Base-by-base conservation (phyloP, 1,139 yeast genomes). In the Saccharomyces pastorianus region DNA sequence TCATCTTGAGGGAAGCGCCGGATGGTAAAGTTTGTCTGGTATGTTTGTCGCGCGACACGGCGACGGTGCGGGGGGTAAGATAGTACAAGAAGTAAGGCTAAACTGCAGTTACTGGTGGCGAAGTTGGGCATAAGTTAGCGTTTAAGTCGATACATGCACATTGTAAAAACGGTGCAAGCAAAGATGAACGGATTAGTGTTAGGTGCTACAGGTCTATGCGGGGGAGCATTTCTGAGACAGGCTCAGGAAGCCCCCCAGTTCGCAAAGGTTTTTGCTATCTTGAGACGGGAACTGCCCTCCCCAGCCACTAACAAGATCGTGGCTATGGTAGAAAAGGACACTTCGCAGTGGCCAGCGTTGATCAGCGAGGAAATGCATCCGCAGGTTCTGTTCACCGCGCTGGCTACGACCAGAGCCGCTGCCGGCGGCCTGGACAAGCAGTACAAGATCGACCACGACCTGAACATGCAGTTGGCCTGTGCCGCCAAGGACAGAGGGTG, bases 371-470 rank as follows among this genome's bases (percentile, higher is more conserved):
- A 61, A 28, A 47, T 57, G 3, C 67, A 67, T 28, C 38, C 38
- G 38, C 38, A 32, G 38, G 67, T 74, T 0, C 75, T 81, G 56
- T 78, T 84, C 59, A 79, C 88, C 1, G 81, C 83, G 0, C 78
- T 88, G 62, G 95, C 90, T n/a, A 85, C 95, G 14, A 88, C 95
- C 1, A 75, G 78, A 53, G 83, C 79, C 1, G 76, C 72, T 14
- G 95, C 90, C 3, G 93, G 93, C n/a, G 74, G 84, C 0, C 73
- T 82, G 3, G 86, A 79, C 27, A 77, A 81, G 25, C 90, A 87
- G 70, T 76, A 76, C 59, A 74, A 76, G 59, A 82, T 88, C 58
- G 96, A 88, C 64, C 79, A 83, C 61, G 95, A 86, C 50, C 72
- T 83, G 59, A 87, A 86, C 64, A 70, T 78, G 47, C 80, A 75